Base-by-base conservation (phyloP, 2,329 filamentous ascomycete species). In the Dactylellina parvicollis region DNA sequence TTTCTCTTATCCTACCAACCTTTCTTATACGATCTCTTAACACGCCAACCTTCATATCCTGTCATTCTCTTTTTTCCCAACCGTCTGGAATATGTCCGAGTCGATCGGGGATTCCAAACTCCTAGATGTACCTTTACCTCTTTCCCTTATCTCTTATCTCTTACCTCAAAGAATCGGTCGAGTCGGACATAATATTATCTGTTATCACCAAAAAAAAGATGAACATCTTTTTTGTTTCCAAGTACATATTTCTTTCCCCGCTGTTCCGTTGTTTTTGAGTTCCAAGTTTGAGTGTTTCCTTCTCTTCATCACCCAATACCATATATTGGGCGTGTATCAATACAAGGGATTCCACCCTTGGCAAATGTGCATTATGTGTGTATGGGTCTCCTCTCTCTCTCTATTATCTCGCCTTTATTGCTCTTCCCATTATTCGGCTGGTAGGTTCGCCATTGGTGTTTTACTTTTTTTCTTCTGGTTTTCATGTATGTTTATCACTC, bases 161-260 rank as follows among this genome's bases (percentile, higher is more conserved):
- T 14, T 20, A n/a, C n/a, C 34, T 18, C 16, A 32, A 18, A 24
- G 20, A n/a, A 36, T 36, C 30, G 4, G 49, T 54, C 32, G 49
- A 24, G 49, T 24, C 32, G 32, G 10, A 22, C 9, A 24, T 54
- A 54, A 54, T 54, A 22, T 54, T 26, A 54, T 54, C 28, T 54
- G 32, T 54, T 54, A n/a, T 54, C 22, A 38, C 30, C n/a, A n/a
- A n/a, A n/a, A n/a, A n/a, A 24, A 54, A 22, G 49, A 36, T 54
- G 24, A 38, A 49, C 22, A 26, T 20, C 14, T n/a, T 7, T 54
- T n/a, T 42, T 40, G 34, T 26, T 56, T 30, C 47, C 34, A 7
- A 22, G 52, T 56, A 30, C 30, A 40, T 52, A 52, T 34, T 26
- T 40, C n/a, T 9, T 9, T 34, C 9, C n/a, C n/a, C 26, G 7